A percentile compares a stretch with the other conserved stretches of the same genome.
phyloP scores from a whole-genome alignment of 345 rosid genomes.

The Hevea brasiliensis region DNA sequence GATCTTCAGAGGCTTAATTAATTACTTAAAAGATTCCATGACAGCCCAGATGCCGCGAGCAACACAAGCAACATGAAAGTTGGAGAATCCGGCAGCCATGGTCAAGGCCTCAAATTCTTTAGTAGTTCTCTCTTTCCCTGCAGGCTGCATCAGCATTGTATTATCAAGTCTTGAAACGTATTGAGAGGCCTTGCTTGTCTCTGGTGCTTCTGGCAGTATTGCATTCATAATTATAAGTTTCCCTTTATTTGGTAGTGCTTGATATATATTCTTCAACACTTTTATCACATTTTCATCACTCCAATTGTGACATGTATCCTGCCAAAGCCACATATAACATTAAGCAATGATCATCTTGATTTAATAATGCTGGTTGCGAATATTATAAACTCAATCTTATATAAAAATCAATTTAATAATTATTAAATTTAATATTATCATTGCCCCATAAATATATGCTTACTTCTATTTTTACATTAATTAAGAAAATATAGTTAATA shows the following conservation, averaged over 20 bases:
- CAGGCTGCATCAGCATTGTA: constrained; percentile 27
- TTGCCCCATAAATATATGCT: too few species aligned
- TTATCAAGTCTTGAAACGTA: constrained; percentile 23
- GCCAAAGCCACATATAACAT: background rate
- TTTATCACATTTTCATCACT: constrained; percentile 23
- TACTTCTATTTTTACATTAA: too few species aligned
- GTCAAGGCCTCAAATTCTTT: constrained; percentile 15
- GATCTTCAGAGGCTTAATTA: too few species aligned
- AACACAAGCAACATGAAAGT: constrained; percentile 17
- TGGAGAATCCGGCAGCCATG: constrained; percentile 24
- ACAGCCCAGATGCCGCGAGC: constrained; percentile 27
- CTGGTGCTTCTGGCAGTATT: constrained; percentile 27
- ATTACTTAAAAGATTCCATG: constrained; percentile 28
- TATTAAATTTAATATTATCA: too few species aligned
- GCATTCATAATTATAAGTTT: constrained; percentile 24
- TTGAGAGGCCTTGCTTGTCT: constrained; percentile 14
- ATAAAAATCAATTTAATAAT: too few species aligned
- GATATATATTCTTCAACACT: constrained; percentile 23
- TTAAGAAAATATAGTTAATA: too few species aligned
- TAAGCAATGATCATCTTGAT: too few species aligned
- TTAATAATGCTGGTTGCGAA: background rate
- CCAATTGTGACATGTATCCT: constrained; percentile 34
- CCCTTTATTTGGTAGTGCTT: constrained; percentile 23
- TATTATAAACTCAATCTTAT: too few species aligned
- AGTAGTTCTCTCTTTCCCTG: constrained; percentile 31